These are phyloP conservation scores for Orbilia blumenaviensis DNA, from an alignment of 2,329 filamentous ascomycete genomes.

Conservation along the genomic window DNA sequence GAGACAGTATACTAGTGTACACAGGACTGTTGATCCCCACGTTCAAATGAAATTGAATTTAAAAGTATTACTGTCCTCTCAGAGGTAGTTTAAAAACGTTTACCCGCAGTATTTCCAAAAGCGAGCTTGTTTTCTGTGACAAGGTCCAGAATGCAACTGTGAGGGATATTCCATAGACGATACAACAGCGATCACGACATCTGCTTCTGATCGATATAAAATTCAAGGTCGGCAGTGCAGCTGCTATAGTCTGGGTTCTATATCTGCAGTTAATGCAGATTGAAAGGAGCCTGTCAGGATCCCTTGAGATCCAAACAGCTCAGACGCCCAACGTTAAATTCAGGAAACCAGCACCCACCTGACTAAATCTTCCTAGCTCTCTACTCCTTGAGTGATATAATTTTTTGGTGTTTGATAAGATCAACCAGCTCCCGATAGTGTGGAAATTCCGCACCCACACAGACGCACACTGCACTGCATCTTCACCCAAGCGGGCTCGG, in stretches of 20 bases:
- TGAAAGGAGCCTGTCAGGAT: not conserved
- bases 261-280: not conserved
- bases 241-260: not conserved
- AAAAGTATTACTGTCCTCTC: too few species aligned
- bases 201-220: slow-evolving; percentile 2
- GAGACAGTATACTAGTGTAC: too few species aligned
- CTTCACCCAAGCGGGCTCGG: slow-evolving; percentile 3
- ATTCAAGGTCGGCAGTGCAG: not conserved
- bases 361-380: not conserved
- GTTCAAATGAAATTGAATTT: too few species aligned
- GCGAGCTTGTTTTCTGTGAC: slow-evolving; percentile 21
- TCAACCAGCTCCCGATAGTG: slow-evolving; percentile 12
- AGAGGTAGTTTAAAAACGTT: not conserved
- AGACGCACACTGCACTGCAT: slow-evolving; percentile 4
- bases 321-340: slow-evolving; percentile 1
- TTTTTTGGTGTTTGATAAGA: slow-evolving; percentile 18
- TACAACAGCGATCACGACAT: slow-evolving; percentile 4
- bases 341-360: not conserved
- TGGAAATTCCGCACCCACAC: not conserved
- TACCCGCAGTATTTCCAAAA: not conserved
- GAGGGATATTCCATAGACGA: slow-evolving; percentile 8
- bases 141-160: not conserved
- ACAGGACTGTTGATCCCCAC: too few species aligned
- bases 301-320: not conserved
- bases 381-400: slow-evolving; percentile 32